A percentile compares a stretch with the other conserved stretches of the same genome.
Conservation (phyloP, 257 asterid species). For the Solanum sitiens region DNA sequence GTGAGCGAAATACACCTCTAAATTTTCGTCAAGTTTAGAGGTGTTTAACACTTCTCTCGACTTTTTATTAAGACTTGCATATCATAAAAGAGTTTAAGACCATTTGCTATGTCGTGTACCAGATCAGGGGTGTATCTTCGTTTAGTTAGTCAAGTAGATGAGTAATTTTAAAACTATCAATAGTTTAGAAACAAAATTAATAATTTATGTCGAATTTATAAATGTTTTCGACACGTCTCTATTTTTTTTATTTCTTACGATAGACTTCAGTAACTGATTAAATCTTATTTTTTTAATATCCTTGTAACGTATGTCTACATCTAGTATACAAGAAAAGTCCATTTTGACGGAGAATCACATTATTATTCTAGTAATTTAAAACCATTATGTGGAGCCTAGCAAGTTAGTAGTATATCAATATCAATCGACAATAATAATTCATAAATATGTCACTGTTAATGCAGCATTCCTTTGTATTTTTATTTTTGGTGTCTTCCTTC, state of each 20-base stretch:
- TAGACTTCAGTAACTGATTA: background rate
- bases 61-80: too few relatives aligned
- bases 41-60: too few relatives aligned
- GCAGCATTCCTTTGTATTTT: background rate
- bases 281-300: too few relatives aligned
- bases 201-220: accelerated
- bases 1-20: too few relatives aligned
- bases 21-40: background rate
- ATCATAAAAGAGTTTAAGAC: background rate
- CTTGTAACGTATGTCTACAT: background rate
- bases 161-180: too few relatives aligned
- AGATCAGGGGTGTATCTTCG: too few relatives aligned
- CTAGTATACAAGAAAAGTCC: background rate
- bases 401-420: background rate
- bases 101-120: background rate
- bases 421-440: background rate
- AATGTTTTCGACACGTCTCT: too few relatives aligned
- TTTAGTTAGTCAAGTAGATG: too few relatives aligned
- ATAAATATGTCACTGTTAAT: background rate
- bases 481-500: background rate
- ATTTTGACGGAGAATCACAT: background rate
- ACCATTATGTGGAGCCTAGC: background rate
- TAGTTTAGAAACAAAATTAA: too few relatives aligned
- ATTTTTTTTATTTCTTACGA: background rate
- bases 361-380: background rate